A percentile compares a stretch with the other conserved stretches of the same genome.
Evolutionary conservation across 1,284 basidiomycete species (phyloP).

Genomic region (Schizophyllum amplum): DNA sequence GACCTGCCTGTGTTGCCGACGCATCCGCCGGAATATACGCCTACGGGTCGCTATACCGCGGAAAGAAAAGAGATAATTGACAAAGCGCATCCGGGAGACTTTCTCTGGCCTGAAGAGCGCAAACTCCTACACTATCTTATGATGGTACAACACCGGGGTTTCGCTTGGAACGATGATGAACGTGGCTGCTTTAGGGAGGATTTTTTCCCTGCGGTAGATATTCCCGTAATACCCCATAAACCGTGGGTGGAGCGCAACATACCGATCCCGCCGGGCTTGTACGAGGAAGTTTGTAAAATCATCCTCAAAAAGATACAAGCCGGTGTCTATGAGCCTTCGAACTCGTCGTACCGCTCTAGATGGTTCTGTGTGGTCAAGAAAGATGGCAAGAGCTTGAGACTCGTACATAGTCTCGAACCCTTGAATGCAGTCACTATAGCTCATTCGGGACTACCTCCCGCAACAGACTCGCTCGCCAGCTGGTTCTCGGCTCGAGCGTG

Average conservation of each 20-base stretch:
- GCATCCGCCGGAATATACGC: conserved; percentile 7
- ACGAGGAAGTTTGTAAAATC: conserved; percentile 10
- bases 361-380: conserved; percentile 17
- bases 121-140: conserved; percentile 10
- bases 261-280: conserved; percentile 10
- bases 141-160: conserved; percentile 7
- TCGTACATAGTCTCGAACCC: conserved; percentile 16
- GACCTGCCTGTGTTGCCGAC: conserved; percentile 17
- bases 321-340: conserved; percentile 10
- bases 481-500: conserved; percentile 12
- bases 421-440: conserved; percentile 13
- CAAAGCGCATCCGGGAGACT: too few species aligned
- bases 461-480: conserved; percentile 7
- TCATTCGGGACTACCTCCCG: conserved; percentile 11
- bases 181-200: conserved; percentile 8
- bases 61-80: too few species aligned
- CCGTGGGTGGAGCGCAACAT: conserved; percentile 8
- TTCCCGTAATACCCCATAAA: conserved; percentile 5
- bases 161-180: conserved; percentile 10
- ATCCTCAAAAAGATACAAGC: too few species aligned
- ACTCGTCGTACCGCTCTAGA: conserved; percentile 8
- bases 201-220: conserved; percentile 1
- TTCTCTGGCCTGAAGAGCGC: conserved; percentile 10
- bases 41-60: conserved; percentile 1
- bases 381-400: conserved; percentile 16